Percentiles rank a stretch among this genome's conserved stretches.
These are phyloP conservation scores for Tricholoma furcatifolium DNA, from an alignment of 768 basidiomycete species.

Conservation along the genomic window DNA sequence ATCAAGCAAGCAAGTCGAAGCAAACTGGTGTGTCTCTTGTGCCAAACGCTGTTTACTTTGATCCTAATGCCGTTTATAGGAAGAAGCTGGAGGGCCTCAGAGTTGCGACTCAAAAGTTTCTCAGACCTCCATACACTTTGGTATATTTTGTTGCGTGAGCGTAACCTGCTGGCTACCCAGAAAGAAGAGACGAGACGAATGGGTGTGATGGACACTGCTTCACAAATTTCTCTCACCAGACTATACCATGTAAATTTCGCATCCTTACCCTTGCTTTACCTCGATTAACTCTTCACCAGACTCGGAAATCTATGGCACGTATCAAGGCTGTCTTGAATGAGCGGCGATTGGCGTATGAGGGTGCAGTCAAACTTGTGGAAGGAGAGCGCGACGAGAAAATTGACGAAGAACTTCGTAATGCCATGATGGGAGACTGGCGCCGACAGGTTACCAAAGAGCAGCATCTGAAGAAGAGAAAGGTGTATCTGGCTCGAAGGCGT, in stretches of 20 bases:
- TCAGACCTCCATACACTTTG: conserved; percentile 92
- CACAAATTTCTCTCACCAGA: conserved; percentile 33
- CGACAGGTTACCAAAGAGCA: conserved; percentile 14
- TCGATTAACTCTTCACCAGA: conserved; percentile 40
- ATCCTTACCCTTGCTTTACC: neutral
- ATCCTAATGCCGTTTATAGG: conserved; percentile 44
- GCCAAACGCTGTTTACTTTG: neutral
- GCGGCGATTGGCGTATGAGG: conserved; percentile 79
- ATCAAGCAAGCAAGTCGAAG: conserved; percentile 27
- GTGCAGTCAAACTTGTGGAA: conserved; percentile 50
- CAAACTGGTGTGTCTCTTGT: conserved; percentile 24
- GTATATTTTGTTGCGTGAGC: conserved; percentile 87
- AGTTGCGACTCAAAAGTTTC: conserved; percentile 89
- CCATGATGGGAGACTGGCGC: conserved; percentile 22
- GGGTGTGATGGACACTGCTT: conserved; percentile 34
- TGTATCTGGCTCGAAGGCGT: conserved; percentile 12
- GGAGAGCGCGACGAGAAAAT: conserved; percentile 29
- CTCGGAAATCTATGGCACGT: conserved; percentile 94
- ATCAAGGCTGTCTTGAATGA: conserved; percentile 94
- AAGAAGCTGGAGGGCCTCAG: conserved; percentile 82
- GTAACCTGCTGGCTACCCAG: conserved; percentile 89
- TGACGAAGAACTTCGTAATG: conserved; percentile 26
- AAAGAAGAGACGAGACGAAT: conserved; percentile 71
- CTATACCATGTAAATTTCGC: conserved; percentile 43
- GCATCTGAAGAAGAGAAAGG: conserved; percentile 14